Evolutionary conservation across 2,329 filamentous ascomycete genomes (phyloP).

Genomic region (Pseudonectria buxi): DNA sequence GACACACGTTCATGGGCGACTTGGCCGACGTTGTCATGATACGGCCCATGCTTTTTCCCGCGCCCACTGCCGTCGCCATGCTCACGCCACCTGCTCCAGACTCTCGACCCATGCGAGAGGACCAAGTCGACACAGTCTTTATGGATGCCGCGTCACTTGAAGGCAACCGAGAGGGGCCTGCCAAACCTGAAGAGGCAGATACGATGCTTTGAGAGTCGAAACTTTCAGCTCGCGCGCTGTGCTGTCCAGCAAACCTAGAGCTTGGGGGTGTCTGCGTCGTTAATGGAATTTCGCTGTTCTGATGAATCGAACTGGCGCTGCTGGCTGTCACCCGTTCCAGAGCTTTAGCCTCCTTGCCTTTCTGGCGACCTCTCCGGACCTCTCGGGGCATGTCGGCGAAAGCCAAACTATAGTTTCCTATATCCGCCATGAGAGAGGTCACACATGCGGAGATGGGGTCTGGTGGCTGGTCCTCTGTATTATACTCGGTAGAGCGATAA

Average conservation of each 20-base stretch:
- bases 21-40: slow-evolving; percentile 70
- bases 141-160: no score
- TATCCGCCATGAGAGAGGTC: slow-evolving; percentile 72
- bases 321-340: no score
- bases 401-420: slow-evolving; percentile 74
- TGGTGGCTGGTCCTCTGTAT: slow-evolving; percentile 69
- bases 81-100: slow-evolving; percentile 22
- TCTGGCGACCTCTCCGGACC: slow-evolving; percentile 39
- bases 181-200: no score
- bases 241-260: no score
- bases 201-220: no score
- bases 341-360: slow-evolving; percentile 18
- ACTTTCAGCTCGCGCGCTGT: no score
- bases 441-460: slow-evolving; percentile 75
- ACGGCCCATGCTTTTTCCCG: slow-evolving; percentile 61
- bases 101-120: slow-evolving; percentile 8
- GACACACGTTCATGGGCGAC: slow-evolving; percentile 76
- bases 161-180: no score
- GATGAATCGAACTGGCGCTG: no score
- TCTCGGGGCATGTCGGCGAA: slow-evolving; percentile 65
- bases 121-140: no score
- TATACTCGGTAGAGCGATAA: slow-evolving; percentile 56
- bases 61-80: slow-evolving; percentile 56
- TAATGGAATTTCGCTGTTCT: no score
- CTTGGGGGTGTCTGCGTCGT: no score